Evolutionary conservation across 148 eudicot species (phyloP).

Genomic region (Vaccinium corymbosum): DNA sequence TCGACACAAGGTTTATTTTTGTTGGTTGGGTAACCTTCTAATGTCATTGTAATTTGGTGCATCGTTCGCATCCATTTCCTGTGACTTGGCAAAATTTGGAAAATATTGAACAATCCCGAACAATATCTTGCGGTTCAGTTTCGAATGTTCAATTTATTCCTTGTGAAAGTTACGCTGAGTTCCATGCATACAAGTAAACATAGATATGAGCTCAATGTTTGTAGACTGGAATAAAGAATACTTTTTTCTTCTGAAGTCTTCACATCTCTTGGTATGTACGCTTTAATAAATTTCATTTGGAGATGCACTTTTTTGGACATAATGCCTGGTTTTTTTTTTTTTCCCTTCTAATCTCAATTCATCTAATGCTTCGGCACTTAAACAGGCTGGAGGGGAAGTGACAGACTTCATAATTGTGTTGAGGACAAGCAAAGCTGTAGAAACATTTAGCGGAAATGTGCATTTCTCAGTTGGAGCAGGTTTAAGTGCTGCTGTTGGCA

Average conservation of each 20-base stretch:
- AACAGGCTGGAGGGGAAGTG: conserved; percentile 21
- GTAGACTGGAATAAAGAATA: neutral
- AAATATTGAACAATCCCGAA: neutral
- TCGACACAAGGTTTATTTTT: neutral
- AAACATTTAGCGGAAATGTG: conserved; percentile 13
- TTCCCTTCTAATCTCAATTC: neutral
- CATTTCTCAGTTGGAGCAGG: conserved; percentile 18
- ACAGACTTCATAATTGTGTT: conserved; percentile 19
- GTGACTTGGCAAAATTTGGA: neutral
- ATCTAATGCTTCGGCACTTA: neutral
- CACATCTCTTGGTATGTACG: neutral
- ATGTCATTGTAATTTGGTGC: neutral
- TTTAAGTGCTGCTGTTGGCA: conserved; percentile 19
- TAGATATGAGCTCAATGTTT: neutral
- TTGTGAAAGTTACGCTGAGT: neutral
- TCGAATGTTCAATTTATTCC: neutral
- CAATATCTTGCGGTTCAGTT: neutral
- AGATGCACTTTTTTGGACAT: neutral
- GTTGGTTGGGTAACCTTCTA: neutral
- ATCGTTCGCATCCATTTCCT: neutral
- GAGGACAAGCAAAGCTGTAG: conserved; percentile 10
- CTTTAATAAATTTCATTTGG: neutral
- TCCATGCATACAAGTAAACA: neutral
- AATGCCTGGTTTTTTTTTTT: neutral
- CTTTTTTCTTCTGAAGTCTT: neutral